Conservation (phyloP, 352 stramenopile species). For the Pythium diclinum region DNA sequence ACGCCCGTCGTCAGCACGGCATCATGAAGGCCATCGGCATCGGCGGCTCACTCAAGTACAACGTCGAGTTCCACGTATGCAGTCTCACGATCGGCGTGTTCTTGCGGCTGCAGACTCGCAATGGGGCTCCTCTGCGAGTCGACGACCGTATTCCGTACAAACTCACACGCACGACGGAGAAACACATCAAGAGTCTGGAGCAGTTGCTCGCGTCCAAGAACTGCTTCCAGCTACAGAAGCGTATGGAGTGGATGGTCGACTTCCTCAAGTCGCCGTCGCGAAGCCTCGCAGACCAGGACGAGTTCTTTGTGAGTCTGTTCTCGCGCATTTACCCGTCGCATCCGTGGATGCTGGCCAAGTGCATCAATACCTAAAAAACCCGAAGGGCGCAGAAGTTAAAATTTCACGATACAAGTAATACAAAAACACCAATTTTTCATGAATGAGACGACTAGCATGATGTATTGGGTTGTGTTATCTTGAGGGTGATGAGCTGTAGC, state of each 20-base stretch:
- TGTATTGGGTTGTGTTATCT: neutral
- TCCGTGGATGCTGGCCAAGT: slow-evolving; percentile 77
- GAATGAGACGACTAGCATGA: neutral
- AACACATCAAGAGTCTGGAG: slow-evolving; percentile 69
- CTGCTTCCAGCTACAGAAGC: slow-evolving; percentile 68
- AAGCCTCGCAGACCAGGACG: slow-evolving; percentile 80
- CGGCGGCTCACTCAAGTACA: slow-evolving; percentile 67
- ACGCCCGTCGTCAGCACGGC: slow-evolving; percentile 70
- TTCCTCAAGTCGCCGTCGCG: slow-evolving; percentile 62
- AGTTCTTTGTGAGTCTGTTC: slow-evolving; percentile 85
- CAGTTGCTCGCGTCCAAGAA: slow-evolving; percentile 74
- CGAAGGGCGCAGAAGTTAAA: neutral
- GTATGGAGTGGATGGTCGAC: slow-evolving; percentile 68
- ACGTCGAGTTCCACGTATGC: slow-evolving; percentile 75
- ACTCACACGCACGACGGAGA: slow-evolving; percentile 75
- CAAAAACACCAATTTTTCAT: neutral
- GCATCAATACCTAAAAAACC: slow-evolving; percentile 19
- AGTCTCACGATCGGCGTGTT: slow-evolving; percentile 75
- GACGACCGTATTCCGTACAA: slow-evolving; percentile 80
- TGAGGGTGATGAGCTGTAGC: neutral
- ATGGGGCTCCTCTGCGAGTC: slow-evolving; percentile 57
- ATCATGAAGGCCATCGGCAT: slow-evolving; percentile 87
- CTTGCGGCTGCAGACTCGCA: slow-evolving; percentile 73
- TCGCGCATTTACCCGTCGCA: slow-evolving; percentile 81
- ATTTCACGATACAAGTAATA: neutral